These are phyloP conservation scores for Rhododendron griersonianum DNA, from an alignment of 148 eudicot species.

Conservation along the genomic window DNA sequence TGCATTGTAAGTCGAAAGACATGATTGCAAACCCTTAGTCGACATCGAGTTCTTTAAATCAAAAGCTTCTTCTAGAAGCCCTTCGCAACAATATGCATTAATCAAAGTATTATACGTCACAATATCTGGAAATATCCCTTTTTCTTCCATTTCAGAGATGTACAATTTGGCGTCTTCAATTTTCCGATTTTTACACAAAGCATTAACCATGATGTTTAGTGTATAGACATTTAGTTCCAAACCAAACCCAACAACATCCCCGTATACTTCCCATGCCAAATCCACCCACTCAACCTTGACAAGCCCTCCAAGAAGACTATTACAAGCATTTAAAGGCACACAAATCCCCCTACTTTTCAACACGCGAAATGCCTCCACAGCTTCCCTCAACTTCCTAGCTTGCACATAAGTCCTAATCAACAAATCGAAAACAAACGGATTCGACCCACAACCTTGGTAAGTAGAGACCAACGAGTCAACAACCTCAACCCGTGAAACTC, in stretches of 20 bases:
- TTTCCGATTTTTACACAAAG: slow-evolving; percentile 64
- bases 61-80: slow-evolving; percentile 55
- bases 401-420: slow-evolving; percentile 82
- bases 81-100: slow-evolving; percentile 53
- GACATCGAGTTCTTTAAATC: slow-evolving; percentile 48
- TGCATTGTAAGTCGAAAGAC: slow-evolving; percentile 53
- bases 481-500: slow-evolving; percentile 57
- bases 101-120: slow-evolving; percentile 78
- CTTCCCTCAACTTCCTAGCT: slow-evolving; percentile 79
- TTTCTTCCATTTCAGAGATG: slow-evolving; percentile 53
- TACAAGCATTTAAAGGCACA: slow-evolving; percentile 72
- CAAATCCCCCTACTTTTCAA: slow-evolving; percentile 40
- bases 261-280: slow-evolving; percentile 62
- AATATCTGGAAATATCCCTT: slow-evolving; percentile 60
- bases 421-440: slow-evolving; percentile 61
- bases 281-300: slow-evolving; percentile 83
- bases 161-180: slow-evolving; percentile 35
- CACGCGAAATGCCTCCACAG: slow-evolving; percentile 50
- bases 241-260: slow-evolving; percentile 37
- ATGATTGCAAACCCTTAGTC: slow-evolving; percentile 49
- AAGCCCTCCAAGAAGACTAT: slow-evolving; percentile 78
- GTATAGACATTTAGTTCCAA: slow-evolving; percentile 52
- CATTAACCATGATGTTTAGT: slow-evolving; percentile 81
- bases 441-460: slow-evolving; percentile 38
- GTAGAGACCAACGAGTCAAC: slow-evolving; percentile 48